A percentile compares a stretch with the other conserved stretches of the same genome.
These are phyloP conservation scores for Penicillium sp. DNA, from an alignment of 2,329 filamentous ascomycete genomes.

Conservation along the genomic window DNA sequence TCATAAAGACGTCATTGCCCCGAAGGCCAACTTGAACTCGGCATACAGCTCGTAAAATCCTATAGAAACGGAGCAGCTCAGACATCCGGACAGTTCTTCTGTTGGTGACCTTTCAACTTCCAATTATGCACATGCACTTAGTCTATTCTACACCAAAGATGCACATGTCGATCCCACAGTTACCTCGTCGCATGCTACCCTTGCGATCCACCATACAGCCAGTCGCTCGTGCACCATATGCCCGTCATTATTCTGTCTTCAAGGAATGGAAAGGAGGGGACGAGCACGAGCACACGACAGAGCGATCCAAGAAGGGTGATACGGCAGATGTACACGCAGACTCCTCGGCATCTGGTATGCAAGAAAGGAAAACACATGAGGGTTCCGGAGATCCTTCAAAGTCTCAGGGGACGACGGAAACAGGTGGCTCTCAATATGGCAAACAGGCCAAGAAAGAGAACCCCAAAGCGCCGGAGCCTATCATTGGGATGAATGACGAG, in stretches of 20 bases:
- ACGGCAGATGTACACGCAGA: conserved; percentile 36
- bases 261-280: conserved; percentile 40
- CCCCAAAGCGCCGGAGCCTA: conserved; percentile 53
- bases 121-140: background rate
- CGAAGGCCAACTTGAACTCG: background rate
- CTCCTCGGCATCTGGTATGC: conserved; percentile 29
- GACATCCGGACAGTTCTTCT: background rate
- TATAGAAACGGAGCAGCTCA: background rate
- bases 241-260: conserved; percentile 22
- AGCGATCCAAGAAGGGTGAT: conserved; percentile 34
- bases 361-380: conserved; percentile 33
- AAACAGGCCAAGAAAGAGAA: conserved; percentile 50
- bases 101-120: background rate
- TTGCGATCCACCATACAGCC: conserved; percentile 19
- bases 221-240: conserved; percentile 7
- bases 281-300: conserved; percentile 40
- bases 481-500: conserved; percentile 59
- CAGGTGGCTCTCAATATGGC: conserved; percentile 38
- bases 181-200: conserved; percentile 17
- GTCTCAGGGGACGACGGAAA: conserved; percentile 44
- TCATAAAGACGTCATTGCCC: conserved; percentile 35
- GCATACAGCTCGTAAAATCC: too few relatives aligned
- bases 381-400: conserved; percentile 40
- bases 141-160: background rate
- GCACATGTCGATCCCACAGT: conserved; percentile 12